Conservation (phyloP, 2,329 filamentous ascomycete genomes). For the Aureobasidium leucospermi region DNA sequence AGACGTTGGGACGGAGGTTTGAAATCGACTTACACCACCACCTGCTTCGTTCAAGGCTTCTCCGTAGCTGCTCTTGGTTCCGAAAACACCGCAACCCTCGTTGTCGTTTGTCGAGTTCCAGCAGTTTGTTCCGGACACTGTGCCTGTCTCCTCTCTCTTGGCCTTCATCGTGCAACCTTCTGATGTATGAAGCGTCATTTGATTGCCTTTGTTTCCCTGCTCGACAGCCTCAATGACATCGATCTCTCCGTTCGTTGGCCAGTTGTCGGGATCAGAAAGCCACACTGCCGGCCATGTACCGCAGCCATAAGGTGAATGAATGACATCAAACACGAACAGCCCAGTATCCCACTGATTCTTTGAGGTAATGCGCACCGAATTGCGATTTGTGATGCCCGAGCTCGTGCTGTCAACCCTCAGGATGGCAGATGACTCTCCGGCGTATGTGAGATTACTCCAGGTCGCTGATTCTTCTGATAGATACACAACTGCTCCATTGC, state of each 20-base stretch:
- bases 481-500: slow-evolving; percentile 44
- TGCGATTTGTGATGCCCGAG: slow-evolving; percentile 41
- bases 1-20: neutral
- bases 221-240: slow-evolving; percentile 32
- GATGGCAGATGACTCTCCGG: slow-evolving; percentile 20
- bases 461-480: slow-evolving; percentile 18
- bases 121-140: slow-evolving; percentile 23
- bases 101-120: slow-evolving; percentile 21
- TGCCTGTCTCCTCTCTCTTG: slow-evolving; percentile 29
- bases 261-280: slow-evolving; percentile 54
- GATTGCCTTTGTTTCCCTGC: slow-evolving; percentile 25
- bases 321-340: slow-evolving; percentile 59
- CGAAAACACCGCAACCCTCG: slow-evolving; percentile 24
- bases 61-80: slow-evolving; percentile 28
- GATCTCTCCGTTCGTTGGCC: slow-evolving; percentile 42
- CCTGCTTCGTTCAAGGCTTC: slow-evolving; percentile 23
- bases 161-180: slow-evolving; percentile 26
- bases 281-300: slow-evolving; percentile 61
- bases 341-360: slow-evolving; percentile 53
- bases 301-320: slow-evolving; percentile 57
- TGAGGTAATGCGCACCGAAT: slow-evolving; percentile 57
- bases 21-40: slow-evolving; percentile 26
- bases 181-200: slow-evolving; percentile 26
- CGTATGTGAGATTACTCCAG: slow-evolving; percentile 24
- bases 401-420: slow-evolving; percentile 22